A percentile compares a stretch with the other conserved stretches of the same genome.
These are phyloP conservation scores for Capronia americana DNA, from an alignment of 2,329 filamentous ascomycete genomes.

Conservation along the genomic window DNA sequence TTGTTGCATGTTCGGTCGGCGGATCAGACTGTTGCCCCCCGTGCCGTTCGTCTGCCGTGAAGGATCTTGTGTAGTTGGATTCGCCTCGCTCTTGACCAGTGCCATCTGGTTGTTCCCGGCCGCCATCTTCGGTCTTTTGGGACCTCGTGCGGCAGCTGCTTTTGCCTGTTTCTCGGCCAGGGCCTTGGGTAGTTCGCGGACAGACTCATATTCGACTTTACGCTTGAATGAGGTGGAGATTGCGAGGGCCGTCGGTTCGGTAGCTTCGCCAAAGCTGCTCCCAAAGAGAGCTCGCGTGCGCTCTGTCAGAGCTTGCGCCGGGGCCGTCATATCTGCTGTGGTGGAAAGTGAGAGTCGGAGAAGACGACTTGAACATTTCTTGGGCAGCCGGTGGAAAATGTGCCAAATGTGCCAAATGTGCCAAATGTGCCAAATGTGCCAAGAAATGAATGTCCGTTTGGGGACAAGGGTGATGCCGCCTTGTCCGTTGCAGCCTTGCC, in stretches of 20 bases:
- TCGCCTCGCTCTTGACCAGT: conserved; percentile 62
- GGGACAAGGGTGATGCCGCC: neutral
- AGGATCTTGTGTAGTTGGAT: conserved; percentile 48
- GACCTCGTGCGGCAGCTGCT: conserved; percentile 64
- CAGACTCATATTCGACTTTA: conserved; percentile 74
- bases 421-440: conserved; percentile 6
- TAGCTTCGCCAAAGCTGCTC: conserved; percentile 53
- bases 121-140: conserved; percentile 67
- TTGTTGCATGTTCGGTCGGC: conserved; percentile 68
- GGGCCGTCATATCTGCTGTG: conserved; percentile 36
- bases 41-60: conserved; percentile 45
- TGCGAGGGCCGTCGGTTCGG: conserved; percentile 48
- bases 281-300: conserved; percentile 57
- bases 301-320: conserved; percentile 49
- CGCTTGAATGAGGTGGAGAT: conserved; percentile 54
- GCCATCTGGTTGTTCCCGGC: conserved; percentile 66
- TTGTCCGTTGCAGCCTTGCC: neutral
- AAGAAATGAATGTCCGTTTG: neutral
- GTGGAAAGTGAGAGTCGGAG: neutral
- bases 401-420: conserved; percentile 6
- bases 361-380: conserved; percentile 7
- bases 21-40: conserved; percentile 56
- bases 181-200: conserved; percentile 76
- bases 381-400: neutral
- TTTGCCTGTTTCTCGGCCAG: conserved; percentile 80